These are phyloP conservation scores for Rhizopogon vulgaris DNA, from an alignment of 768 basidiomycete species.

Conservation along the genomic window DNA sequence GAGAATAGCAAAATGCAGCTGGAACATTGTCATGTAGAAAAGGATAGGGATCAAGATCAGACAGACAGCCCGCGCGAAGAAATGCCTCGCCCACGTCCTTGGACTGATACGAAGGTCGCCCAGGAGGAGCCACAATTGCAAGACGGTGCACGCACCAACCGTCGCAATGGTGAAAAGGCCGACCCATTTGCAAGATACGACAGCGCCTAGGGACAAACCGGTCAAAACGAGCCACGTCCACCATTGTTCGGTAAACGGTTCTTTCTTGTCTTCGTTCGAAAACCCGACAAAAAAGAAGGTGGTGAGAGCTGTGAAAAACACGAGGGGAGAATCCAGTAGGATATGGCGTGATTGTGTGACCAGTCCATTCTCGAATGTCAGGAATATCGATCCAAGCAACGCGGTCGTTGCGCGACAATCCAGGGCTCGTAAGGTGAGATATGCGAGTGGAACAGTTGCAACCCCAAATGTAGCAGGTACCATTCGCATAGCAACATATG, in stretches of 20 bases:
- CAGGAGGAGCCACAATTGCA: slow-evolving; percentile 84
- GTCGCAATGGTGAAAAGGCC: slow-evolving; percentile 97
- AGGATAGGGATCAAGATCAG: slow-evolving; percentile 77
- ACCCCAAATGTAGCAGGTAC: slow-evolving; percentile 90
- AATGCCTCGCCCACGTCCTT: slow-evolving; percentile 73
- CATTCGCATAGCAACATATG: slow-evolving; percentile 95
- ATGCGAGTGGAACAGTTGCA: slow-evolving; percentile 83
- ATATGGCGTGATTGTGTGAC: slow-evolving; percentile 95
- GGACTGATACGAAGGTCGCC: slow-evolving; percentile 81
- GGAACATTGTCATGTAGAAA: slow-evolving; percentile 97
- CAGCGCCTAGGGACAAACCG: slow-evolving; percentile 87
- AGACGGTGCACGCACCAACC: slow-evolving; percentile 76
- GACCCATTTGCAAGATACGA: slow-evolving; percentile 96
- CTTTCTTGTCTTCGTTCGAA: slow-evolving; percentile 81
- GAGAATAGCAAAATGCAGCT: slow-evolving; percentile 87
- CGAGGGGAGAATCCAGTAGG: slow-evolving; percentile 94
- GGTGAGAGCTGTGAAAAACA: slow-evolving; percentile 95
- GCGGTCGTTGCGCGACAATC: slow-evolving; percentile 91
- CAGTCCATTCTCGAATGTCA: slow-evolving; percentile 96
- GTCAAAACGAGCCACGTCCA: slow-evolving; percentile 90
- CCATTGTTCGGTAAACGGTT: slow-evolving; percentile 82
- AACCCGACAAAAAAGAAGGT: slow-evolving; percentile 86
- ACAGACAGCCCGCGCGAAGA: slow-evolving; percentile 83
- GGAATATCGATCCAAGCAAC: slow-evolving; percentile 81
- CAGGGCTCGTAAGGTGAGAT: slow-evolving; percentile 89